phyloP scores from a whole-genome alignment of 257 asterid genomes.

The Solanum tarijense region DNA sequence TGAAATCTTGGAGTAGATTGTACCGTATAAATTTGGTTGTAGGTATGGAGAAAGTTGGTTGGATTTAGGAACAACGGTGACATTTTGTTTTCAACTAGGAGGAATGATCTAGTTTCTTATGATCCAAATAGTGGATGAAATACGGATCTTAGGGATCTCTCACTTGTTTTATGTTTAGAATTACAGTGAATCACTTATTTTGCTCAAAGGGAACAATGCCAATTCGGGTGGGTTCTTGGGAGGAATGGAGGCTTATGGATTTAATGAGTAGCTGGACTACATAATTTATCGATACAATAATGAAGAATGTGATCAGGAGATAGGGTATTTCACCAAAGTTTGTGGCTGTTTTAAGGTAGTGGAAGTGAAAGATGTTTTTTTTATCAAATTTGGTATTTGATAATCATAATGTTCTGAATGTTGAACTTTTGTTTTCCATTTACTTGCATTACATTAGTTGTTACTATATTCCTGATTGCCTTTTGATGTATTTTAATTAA shows the following conservation, averaged over 20 bases:
- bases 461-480: background rate
- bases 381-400: background rate
- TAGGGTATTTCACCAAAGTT: background rate
- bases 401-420: background rate
- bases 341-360: background rate
- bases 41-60: no score
- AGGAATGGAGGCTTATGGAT: background rate
- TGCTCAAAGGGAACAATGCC: no score
- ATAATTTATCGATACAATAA: background rate
- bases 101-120: no score
- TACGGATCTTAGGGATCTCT: no score
- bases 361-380: background rate
- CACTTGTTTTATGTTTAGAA: no score
- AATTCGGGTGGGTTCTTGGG: no score
- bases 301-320: background rate
- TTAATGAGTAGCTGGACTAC: background rate
- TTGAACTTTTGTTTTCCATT: background rate
- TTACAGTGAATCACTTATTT: no score
- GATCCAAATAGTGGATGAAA: no score
- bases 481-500: background rate
- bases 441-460: background rate
- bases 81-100: no score
- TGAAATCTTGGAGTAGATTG: background rate
- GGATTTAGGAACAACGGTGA: no score
- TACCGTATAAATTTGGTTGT: no score